Base-by-base conservation (phyloP, 176 grass and related monocot species). In the Pontederia crassipes region DNA sequence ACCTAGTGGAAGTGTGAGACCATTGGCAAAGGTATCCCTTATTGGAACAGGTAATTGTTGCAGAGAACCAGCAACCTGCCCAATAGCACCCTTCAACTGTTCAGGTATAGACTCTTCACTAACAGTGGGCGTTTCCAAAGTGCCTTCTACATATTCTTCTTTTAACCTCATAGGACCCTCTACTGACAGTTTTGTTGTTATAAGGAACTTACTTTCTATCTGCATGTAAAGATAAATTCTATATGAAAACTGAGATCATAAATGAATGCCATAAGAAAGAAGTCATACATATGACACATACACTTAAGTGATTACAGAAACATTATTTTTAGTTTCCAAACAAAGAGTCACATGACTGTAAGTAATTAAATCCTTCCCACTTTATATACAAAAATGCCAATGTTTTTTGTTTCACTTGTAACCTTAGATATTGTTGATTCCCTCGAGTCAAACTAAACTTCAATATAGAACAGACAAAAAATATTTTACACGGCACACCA, bases 81-180 rank as follows among this genome's bases (percentile, higher is more conserved):
- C 79, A 71, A 98, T 28, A 28, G 76, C 82, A 8, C 78, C 70
- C 67, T 88, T 88, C 8, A 92, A 72, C 66, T 98, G 93, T 54
- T 83, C 93, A 81, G 93, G 87, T 8, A 98, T 11, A 52, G 84
- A 74, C 53, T 88, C 81, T 56, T 83, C 66, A 32, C 72, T 92
- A 52, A 98, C 77, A 56, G 72, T 80, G 24, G 93, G 93, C 13
- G 78, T 82, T 76, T 92, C 87, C 32, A 98, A 75, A 66, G 81
- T 63, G 5, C 70, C 81, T 61, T 98, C 87, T 0, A 82, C 4
- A 17, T 92, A 98, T 59, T 98, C 87, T 81, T 98, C 93, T 73
- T 87, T 98, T 84, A 98, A 83, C 66, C 93, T 73, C 10, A 81
- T 79, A 56, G 87, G 93, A 16, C 93, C 93, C 74, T 98, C 93